phyloP scores from a whole-genome alignment of 257 asterid species.

The Rhazya stricta region DNA sequence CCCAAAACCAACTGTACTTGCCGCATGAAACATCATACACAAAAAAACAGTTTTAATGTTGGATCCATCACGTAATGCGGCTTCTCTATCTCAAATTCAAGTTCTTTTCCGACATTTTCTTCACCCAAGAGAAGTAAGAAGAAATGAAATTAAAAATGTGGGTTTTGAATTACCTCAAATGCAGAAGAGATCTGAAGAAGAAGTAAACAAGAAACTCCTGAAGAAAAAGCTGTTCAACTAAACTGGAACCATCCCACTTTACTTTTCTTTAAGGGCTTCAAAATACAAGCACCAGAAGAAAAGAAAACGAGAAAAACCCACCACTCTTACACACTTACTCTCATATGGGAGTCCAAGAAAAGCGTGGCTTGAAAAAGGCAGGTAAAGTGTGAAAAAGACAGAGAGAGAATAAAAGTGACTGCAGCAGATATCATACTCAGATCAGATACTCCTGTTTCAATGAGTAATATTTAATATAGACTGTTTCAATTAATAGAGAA shows the following conservation, averaged over 20 bases:
- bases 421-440: background rate
- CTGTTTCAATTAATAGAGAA: background rate
- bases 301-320: background rate
- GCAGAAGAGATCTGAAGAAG: conserved; percentile 18
- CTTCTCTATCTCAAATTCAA: conserved; percentile 10
- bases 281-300: background rate
- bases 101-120: conserved; percentile 4
- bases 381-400: background rate
- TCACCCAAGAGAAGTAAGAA: background rate
- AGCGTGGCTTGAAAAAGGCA: conserved; percentile 9
- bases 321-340: background rate
- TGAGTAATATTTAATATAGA: background rate
- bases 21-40: too few relatives aligned
- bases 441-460: background rate
- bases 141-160: background rate
- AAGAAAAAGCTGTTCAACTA: conserved; percentile 4
- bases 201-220: background rate
- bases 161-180: conserved; percentile 8
- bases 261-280: conserved; percentile 11
- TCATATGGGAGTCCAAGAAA: conserved; percentile 13
- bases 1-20: background rate
- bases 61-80: conserved; percentile 18
- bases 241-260: background rate
- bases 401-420: conserved; percentile 1
- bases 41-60: background rate